Conservation (phyloP, 495 filamentous ascomycete genomes). For the Sordaria brevicollis region DNA sequence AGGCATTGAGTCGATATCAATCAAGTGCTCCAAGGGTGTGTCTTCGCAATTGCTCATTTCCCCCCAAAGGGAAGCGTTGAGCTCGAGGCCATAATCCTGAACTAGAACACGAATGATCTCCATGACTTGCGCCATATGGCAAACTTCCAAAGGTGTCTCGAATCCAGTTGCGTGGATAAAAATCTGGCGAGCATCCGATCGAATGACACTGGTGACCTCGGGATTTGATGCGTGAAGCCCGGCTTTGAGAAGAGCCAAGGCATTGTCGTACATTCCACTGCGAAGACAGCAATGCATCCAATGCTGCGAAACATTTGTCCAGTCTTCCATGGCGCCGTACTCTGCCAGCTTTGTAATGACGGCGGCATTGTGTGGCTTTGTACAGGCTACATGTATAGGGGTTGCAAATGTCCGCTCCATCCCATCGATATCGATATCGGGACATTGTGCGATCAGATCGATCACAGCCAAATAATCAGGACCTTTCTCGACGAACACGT, state of each 20-base stretch:
- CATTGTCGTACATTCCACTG: not conserved
- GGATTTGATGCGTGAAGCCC: not conserved
- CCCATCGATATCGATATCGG: not conserved
- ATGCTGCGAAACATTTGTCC: not conserved
- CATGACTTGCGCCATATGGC: not conserved
- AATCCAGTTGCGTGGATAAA: not conserved
- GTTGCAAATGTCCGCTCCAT: not conserved
- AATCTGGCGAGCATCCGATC: not conserved
- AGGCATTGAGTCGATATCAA: not conserved
- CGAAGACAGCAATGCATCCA: not conserved
- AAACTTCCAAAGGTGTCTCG: not conserved
- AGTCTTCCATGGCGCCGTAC: not conserved
- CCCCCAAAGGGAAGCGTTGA: not conserved
- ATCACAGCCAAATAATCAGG: not conserved
- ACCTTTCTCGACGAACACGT: not conserved
- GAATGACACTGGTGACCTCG: not conserved
- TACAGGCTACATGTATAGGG: not conserved
- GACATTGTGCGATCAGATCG: not conserved
- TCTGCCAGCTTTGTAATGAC: not conserved
- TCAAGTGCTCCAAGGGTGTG: not conserved
- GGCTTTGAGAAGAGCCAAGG: not conserved
- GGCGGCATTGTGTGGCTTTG: not conserved
- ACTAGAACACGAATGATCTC: not conserved
- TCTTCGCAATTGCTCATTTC: not conserved
- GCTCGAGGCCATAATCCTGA: not conserved